Conservation (phyloP, 768 basidiomycete species). For the Termitomyces sp. region DNA sequence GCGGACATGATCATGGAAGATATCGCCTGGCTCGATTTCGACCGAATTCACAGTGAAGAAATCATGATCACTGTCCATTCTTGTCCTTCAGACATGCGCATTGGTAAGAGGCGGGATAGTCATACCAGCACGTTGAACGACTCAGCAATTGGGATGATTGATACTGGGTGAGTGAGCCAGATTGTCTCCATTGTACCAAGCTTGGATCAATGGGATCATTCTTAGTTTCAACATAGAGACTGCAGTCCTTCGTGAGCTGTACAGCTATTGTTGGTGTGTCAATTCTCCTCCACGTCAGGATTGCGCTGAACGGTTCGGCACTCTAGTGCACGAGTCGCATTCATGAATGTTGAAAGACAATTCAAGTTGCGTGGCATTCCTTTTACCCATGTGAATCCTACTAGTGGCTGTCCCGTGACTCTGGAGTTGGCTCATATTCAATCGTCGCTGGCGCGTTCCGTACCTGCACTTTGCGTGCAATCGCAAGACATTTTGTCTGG, state of each 20-base stretch:
- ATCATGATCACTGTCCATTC: slow-evolving; percentile 14
- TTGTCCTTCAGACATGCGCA: slow-evolving; percentile 16
- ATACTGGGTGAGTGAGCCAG: slow-evolving; percentile 15
- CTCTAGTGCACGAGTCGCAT: slow-evolving; percentile 80
- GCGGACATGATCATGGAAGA: slow-evolving; percentile 66
- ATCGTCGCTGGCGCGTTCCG: slow-evolving; percentile 68
- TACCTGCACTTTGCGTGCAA: slow-evolving; percentile 80
- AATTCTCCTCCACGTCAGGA: neutral
- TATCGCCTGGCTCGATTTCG: slow-evolving; percentile 73
- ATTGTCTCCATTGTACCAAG: neutral
- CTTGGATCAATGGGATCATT: slow-evolving; percentile 9
- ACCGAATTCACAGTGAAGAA: slow-evolving; percentile 52
- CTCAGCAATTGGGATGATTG: neutral
- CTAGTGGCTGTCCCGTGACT: slow-evolving; percentile 30
- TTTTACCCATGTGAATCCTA: slow-evolving; percentile 67
- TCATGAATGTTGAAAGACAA: slow-evolving; percentile 82
- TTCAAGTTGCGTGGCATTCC: slow-evolving; percentile 78
- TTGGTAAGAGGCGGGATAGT: slow-evolving; percentile 19
- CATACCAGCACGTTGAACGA: slow-evolving; percentile 5
- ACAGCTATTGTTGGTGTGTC: slow-evolving; percentile 80
- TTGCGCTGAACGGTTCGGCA: neutral
- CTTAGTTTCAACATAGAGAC: slow-evolving; percentile 67
- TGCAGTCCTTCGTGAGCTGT: slow-evolving; percentile 68
- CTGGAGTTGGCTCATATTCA: slow-evolving; percentile 52
- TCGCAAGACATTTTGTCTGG: slow-evolving; percentile 77